phyloP scores from a whole-genome alignment of 1,139 yeast genomes.

The Lodderomyces orthopsilosis region DNA sequence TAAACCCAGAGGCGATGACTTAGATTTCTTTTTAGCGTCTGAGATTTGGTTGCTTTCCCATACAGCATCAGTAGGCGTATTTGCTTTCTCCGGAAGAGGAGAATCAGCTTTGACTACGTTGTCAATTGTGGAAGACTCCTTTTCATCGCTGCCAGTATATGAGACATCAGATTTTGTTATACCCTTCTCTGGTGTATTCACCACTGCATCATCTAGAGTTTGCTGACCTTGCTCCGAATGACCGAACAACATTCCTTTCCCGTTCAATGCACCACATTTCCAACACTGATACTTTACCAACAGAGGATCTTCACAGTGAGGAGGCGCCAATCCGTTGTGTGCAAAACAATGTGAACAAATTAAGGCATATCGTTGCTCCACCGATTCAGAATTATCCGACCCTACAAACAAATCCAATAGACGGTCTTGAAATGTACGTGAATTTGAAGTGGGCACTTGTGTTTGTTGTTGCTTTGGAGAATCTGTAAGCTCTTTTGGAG shows the following conservation, averaged over 20 bases:
- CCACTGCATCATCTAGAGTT: not conserved
- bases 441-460: constrained; percentile 2
- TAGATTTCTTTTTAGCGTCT: no score
- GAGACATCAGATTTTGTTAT: not conserved
- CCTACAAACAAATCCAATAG: constrained; percentile 61
- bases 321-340: constrained; percentile 85
- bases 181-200: not conserved
- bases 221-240: constrained; percentile 3
- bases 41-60: not conserved
- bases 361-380: constrained; percentile 65
- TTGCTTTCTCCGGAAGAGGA: not conserved
- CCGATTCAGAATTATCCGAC: constrained; percentile 63
- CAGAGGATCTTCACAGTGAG: constrained; percentile 53
- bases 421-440: constrained; percentile 38
- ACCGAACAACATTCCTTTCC: constrained; percentile 19
- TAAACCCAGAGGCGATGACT: no score
- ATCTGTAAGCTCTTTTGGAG: no score
- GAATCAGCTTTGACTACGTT: not conserved
- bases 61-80: not conserved
- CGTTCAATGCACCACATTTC: constrained; percentile 63
- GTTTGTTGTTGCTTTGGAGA: constrained; percentile 1
- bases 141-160: not conserved
- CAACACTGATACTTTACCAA: constrained; percentile 68
- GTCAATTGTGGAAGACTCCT: not conserved
- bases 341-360: constrained; percentile 62